Conservation (phyloP, 176 grass and related monocot genomes). For the Bonia amplexicaulis region DNA sequence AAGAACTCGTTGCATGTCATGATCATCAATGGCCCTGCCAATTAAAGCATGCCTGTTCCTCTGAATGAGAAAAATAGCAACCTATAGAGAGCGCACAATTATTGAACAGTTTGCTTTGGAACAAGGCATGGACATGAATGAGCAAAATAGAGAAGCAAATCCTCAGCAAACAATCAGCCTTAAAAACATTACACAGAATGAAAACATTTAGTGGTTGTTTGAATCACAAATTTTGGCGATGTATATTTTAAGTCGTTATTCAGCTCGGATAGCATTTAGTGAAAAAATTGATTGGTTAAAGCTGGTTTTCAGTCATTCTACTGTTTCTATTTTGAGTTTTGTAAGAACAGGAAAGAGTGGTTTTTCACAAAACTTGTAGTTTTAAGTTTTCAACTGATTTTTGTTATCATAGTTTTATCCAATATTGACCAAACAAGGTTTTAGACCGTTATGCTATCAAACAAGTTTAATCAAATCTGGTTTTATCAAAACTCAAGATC, state of each 20-base stretch:
- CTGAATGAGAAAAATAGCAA: conserved; percentile 99
- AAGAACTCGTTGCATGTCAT: conserved; percentile 96
- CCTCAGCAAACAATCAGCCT: neutral
- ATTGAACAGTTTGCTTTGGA: neutral
- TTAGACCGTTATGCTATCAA: neutral
- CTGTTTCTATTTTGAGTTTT: neutral
- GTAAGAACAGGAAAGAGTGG: neutral
- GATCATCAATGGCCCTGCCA: conserved; percentile 93
- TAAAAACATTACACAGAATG: neutral
- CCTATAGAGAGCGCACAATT: conserved; percentile 39
- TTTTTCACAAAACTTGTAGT: neutral
- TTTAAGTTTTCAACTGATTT: neutral
- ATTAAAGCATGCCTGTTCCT: conserved; percentile 94
- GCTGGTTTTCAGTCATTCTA: neutral
- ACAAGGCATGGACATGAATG: neutral
- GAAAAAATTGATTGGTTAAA: conserved; percentile 6
- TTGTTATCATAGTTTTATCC: neutral
- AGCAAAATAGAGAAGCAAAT: conserved; percentile 14
- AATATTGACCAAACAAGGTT: neutral
- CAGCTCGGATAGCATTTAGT: neutral
- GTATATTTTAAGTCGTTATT: neutral
- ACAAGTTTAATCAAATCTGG: neutral
- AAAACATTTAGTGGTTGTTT: neutral
- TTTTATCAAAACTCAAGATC: neutral
- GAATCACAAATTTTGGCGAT: neutral